Evolutionary conservation across 805 yeast genomes (phyloP), one percentile per base, ranked within the genome.

Genomic region (Cyberlindnera saturnus): DNA sequence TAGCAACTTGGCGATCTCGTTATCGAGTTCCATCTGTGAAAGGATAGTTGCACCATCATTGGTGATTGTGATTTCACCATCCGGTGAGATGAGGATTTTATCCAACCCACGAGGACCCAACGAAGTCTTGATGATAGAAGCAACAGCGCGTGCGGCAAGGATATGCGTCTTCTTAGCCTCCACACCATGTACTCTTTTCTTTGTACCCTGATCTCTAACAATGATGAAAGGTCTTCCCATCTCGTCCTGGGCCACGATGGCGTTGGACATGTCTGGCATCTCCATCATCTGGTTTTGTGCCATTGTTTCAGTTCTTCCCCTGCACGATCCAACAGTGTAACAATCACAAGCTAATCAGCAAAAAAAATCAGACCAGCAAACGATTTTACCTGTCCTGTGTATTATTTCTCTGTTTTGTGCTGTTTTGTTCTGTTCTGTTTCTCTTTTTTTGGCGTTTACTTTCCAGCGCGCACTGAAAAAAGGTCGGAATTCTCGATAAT

Each of bases 61-160:
- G 39, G 99, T 93, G 56, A 93, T 91, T 43, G 96, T 93, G 65
- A 93, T 93, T 46, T 93, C 98, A 17, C 99, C 98, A 62, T 95
- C 99, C 28, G 93, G 98, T 41, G 90, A 80, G 51, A 93, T 86
- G 52, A 93, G 74, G 57, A 93, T 93, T 71, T 93, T 93, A 66
- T 93, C 99, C 57, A 95, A 71, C n/a, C 99, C 99, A 61, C 99
- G 79, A 40, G 99, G 99, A 9, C 99, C 99, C 50, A 93, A 71
- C 1, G 96, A 88, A 1, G 97, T 86, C 61, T 84, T 87, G 50
- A 93, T 82, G 46, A 93, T 88, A 30, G 90, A 82, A 11, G 98
- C 87, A 41, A 93, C 97, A 7, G 96, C 83, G 63, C 96, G 77
- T 28, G 98, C 97, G 31, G 98, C 98, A 43, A 88, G 73, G 43